Evolutionary conservation across 352 stramenopile genomes (phyloP).

Genomic region (Phytophthora capsici): DNA sequence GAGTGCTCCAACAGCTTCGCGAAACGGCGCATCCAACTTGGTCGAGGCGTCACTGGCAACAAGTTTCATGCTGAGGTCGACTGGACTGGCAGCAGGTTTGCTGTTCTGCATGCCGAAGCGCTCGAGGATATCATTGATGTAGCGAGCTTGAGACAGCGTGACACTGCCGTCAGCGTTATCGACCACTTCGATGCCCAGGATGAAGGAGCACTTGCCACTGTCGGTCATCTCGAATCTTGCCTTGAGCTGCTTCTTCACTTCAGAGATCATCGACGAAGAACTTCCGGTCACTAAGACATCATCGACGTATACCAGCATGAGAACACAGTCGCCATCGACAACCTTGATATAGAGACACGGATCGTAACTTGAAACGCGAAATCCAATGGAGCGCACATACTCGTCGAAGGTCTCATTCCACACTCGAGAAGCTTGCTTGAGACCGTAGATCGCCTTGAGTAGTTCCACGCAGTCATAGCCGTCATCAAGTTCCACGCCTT

Average conservation of each 20-base stretch:
- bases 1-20: constrained; percentile 14
- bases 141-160: neutral
- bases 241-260: neutral
- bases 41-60: neutral
- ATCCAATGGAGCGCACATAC: constrained; percentile 10
- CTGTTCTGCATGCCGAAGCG: constrained; percentile 12
- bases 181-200: too few species aligned
- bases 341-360: too few species aligned
- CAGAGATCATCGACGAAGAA: neutral
- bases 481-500: constrained; percentile 1
- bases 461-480: constrained; percentile 5
- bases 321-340: neutral
- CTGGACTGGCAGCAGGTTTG: constrained; percentile 5
- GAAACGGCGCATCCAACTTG: constrained; percentile 5
- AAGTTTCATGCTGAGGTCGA: constrained; percentile 1
- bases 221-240: too few species aligned
- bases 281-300: neutral
- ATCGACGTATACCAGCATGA: neutral
- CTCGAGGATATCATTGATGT: constrained; percentile 10
- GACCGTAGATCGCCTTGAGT: constrained; percentile 5
- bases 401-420: constrained; percentile 11
- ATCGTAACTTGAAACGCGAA: neutral
- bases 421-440: neutral
- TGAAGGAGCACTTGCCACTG: too few species aligned
- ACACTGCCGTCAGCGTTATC: too few species aligned